Base-by-base conservation (phyloP, 306 rosid species). In the Sphenostylis stenocarpa region DNA sequence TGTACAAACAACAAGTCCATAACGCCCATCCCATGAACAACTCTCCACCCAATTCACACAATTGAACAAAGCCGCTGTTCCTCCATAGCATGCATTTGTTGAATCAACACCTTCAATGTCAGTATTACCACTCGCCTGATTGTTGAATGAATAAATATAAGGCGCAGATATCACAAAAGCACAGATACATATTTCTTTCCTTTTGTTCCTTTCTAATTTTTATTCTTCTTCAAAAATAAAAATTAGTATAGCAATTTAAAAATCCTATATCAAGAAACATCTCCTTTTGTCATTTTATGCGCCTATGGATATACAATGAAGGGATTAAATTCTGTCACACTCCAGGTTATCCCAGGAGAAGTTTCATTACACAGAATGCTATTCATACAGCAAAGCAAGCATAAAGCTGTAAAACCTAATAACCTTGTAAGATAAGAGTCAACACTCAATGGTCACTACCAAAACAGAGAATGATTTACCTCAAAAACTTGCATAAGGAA, bases 21-120 rank as follows among this genome's bases (percentile, higher is more conserved):
- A 91, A 64, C 96, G 98, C 38, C 98, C 98, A 78, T 93, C 98
- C 98, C 98, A 93, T n/a, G 98, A 93, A 78, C 70, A 79, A 83
- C 98, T 90, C 81, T 93, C 97, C 67, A 93, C 92, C 97, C 96
- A 93, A 44, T 93, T 93, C 86, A 90, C 94, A 71, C 97, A 93
- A 72, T 93, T 93, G 86, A 93, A 89, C 79, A 93, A 79, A 71
- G 97, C 97, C 12, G 97, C 97, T 52, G 96, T 90, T 70, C 97
- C 97, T 17, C 97, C 97, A 80, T 93, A 93, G 91, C 96, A 93
- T 34, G 97, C 97, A 71, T 93, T 93, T 26, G 96, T 87, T 66
- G 97, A 93, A 85, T 93, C 96, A 16, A 93, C 96, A 56, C 96
- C 96, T 82, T 93, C 96, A 44, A 93, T 86, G 84, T 90, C 97